Evolutionary conservation across 352 stramenopile species (phyloP), one percentile per base, ranked within the genome.

Genomic region (Pythium brachiatum): DNA sequence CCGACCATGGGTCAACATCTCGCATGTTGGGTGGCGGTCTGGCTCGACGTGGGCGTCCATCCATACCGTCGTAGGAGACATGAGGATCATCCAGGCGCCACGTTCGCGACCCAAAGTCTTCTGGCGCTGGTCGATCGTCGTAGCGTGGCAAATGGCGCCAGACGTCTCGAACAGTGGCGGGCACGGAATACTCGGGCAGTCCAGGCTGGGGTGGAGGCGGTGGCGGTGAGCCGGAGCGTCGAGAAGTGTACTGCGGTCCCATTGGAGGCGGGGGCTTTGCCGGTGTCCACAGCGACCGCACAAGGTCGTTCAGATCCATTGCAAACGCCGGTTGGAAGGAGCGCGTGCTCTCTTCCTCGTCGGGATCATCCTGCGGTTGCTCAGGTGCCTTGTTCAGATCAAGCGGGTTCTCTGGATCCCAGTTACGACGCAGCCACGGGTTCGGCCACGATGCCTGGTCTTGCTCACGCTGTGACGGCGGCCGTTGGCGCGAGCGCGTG

Each of bases 261-360:
- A 51, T 12, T 7, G 20, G 25, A 38, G 20, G 34, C 3, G 41
- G 52, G 8, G 23, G 43, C 57, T 65, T 68, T 3, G 66, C 55
- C 18, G 60, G 60, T 1, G 46, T 62, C 66, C 66, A 73, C 15
- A 73, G 44, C 21, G 60, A 68, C 43, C 59, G 20, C 44, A 73
- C 66, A 9, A 73, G 51, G 18, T 57, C 27, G 29, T 73, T 68
- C 18, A 73, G 32, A 46, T 73, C 66, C 60, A 73, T 59, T 0
- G 46, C 15, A 20, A 68, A 69, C 27, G 39, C 60, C n/a, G 66
- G 51, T 16, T 58, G 13, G 43, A 73, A 73, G n/a, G 53, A 9
- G 21, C 64, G 55, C n/a, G 52, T 23, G 29, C 34, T 50, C 7
- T 21, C 20, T 1, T 38, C 46, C 0, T 31, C 15, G 0, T 67